Base-by-base conservation (phyloP, 2,329 filamentous ascomycete genomes). In the Trichoderma citrinoviride region DNA sequence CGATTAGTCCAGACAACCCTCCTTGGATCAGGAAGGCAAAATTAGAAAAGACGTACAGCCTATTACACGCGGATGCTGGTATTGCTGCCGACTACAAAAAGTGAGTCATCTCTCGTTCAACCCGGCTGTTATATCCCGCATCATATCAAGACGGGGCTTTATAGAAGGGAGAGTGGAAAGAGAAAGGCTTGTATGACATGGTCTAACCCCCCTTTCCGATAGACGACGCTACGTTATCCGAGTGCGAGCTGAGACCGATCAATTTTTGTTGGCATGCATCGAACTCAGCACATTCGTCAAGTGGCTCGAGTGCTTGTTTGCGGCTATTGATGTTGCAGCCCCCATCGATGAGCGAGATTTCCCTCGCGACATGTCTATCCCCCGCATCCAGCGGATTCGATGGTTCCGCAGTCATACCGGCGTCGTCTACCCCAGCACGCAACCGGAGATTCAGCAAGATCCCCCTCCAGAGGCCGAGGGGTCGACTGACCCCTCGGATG, bases 31-130 rank as follows among this genome's bases (percentile, higher is more conserved):
- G 78, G 68, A 81, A 77, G 66, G 85, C 84, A 21, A 80, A 80
- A 63, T 76, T 92, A 43, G 78, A 91, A 68, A 85, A 82, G 73
- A 84, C 83, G n/a, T 93, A 91, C 73, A 90, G 87, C 60, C 80
- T 93, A 54, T 84, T 91, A 68, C 88, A 92, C 73, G 90, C 90
- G 23, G 90, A 93, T 75, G 85, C 90, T 23, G 90, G 90, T 12
- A 84, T 92, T 67, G 90, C 90, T 10, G 84, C 86, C 17, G 90
- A 93, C 75, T 89, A 90, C 73, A 82, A 84, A 70, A 90, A 91
- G 83, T 87, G 76, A 70, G 84, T 80, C 29, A 23, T 17, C 8
- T 23, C 23, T 29, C 17, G 8, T 7, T 25, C 4, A 49, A 15
- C 27, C 2, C 19, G 1, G 19, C 15, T 15, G 21, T 25, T 44